Evolutionary conservation across 495 filamentous ascomycete species (phyloP), one percentile per base, ranked within the genome.

Genomic region (Talaromyces ruber): DNA sequence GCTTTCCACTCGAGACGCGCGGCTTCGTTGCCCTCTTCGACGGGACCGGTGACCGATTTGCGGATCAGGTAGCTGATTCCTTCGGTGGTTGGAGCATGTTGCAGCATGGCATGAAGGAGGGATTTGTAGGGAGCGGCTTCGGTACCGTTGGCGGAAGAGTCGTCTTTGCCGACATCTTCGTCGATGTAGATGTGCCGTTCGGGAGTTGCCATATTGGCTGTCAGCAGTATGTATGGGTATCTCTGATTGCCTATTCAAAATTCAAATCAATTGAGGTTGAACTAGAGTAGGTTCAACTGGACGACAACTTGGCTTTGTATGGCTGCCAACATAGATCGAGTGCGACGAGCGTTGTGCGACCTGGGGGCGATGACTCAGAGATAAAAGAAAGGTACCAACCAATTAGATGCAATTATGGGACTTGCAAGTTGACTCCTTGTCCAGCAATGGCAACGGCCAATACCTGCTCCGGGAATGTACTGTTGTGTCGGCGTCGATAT

Each of bases 101-200:
- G 85, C 65, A 92, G 77, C 68, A 90, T 87, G 39, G 91, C 92
- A 67, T 87, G 86, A 51, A 86, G 72, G 21, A 96, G 82, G 5
- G 88, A 84, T 79, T 95, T 91, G 83, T 86, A 96, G 25, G 92
- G 90, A 63, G 84, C 82, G 64, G 78, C 70, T 71, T 93, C 82
- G 62, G 86, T 80, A 63, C 92, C 92, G 66, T 83, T 80, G 52
- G 83, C 81, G 53, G 84, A 73, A n/a, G 78, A 66, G 64, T 86
- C 85, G 79, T 96, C 91, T 62, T 79, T 76, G 61, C 92, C 92
- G 63, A 80, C 79, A 66, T 89, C 86, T 69, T 91, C 87, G 79
- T 95, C 91, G 64, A 95, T 81, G 75, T 92, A 91, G 72, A 88
- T 79, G 62, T 81, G 45, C 12, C 54, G 29, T 62, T 59, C 60